Conservation (phyloP, 805 yeast species). For the Yamadazyma endophytica region DNA sequence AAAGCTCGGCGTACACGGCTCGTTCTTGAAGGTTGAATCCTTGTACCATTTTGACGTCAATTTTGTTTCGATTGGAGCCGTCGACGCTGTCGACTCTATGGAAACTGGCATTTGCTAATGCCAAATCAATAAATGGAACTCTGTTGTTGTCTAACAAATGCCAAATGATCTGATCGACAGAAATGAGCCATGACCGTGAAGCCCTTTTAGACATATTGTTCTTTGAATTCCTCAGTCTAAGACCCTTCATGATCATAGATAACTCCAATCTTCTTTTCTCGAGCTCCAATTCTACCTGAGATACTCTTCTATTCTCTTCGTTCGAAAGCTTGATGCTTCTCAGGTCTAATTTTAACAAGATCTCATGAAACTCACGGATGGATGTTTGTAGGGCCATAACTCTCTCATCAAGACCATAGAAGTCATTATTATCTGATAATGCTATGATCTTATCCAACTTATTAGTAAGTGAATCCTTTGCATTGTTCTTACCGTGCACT, state of each 20-base stretch:
- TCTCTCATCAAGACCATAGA: conserved; percentile 27
- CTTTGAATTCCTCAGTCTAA: conserved; percentile 19
- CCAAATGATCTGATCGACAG: conserved; percentile 64
- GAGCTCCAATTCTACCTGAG: conserved; percentile 26
- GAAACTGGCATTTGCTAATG: conserved; percentile 58
- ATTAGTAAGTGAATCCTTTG: conserved; percentile 31
- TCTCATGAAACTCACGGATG: conserved; percentile 25
- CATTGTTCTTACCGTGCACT: conserved; percentile 22
- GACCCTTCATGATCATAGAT: conserved; percentile 28
- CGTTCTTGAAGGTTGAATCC: conserved; percentile 60
- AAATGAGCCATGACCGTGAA: conserved; percentile 21
- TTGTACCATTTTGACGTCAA: conserved; percentile 59
- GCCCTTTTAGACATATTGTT: conserved; percentile 15
- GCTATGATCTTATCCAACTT: conserved; percentile 34
- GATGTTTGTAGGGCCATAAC: conserved; percentile 26
- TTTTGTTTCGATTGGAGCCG: conserved; percentile 61
- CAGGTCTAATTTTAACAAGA: conserved; percentile 37
- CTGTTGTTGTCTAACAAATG: conserved; percentile 62
- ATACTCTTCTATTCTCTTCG: conserved; percentile 16
- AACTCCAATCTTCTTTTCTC: conserved; percentile 32
- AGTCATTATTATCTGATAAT: conserved; percentile 33
- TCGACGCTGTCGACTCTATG: conserved; percentile 58
- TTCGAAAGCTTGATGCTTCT: conserved; percentile 20
- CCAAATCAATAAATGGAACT: conserved; percentile 65
- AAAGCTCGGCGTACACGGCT: conserved; percentile 65